Base-by-base conservation (phyloP, 176 grass and related monocot species). In the Dactylis glomerata region DNA sequence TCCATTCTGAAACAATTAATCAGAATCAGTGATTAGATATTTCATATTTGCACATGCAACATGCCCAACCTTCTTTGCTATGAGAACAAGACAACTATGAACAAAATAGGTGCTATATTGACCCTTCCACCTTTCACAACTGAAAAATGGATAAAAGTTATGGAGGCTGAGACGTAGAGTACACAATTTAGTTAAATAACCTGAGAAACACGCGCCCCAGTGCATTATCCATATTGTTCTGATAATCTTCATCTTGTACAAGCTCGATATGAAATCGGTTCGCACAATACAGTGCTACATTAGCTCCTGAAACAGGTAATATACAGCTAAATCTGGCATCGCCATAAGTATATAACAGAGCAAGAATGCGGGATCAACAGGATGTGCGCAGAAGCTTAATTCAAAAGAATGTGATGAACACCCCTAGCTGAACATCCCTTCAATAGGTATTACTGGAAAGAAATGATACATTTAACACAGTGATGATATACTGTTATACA, bases 261-360 rank as follows among this genome's bases (percentile, higher is more conserved):
- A 86, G 67, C 12, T 80, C 84, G 31, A 0, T 64, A 63, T 74
- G 84, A 73, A 86, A 86, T 22, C 5, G 52, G 28, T 20, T 31
- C 0, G 77, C 77, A 9, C 76, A 86, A 51, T 73, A 61, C 55
- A 16, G 7, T 52, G 84, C 84, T 51, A 86, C 68, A 30, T 80
- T 68, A 80, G 30, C 30, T 67, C 85, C 85, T 87, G 78, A 66
- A 74, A 87, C 8, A 75, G 57, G 66, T 75, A 54, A 74, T 28
- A n/a, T 54, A 65, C 20, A 54, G 3, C 10, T 75, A 55, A 81
- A 11, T 50, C 30, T 66, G 32, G 33, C 16, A 14, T 47, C 45
- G n/a, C 31, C 10, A 73, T 80, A 26, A 12, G 55, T 26, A 58
- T 12, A 42, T 26, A 73, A 75, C 28, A 50, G 57, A 77, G 70